phyloP scores from a whole-genome alignment of 148 eudicot genomes.

The Arbutus unedo region DNA sequence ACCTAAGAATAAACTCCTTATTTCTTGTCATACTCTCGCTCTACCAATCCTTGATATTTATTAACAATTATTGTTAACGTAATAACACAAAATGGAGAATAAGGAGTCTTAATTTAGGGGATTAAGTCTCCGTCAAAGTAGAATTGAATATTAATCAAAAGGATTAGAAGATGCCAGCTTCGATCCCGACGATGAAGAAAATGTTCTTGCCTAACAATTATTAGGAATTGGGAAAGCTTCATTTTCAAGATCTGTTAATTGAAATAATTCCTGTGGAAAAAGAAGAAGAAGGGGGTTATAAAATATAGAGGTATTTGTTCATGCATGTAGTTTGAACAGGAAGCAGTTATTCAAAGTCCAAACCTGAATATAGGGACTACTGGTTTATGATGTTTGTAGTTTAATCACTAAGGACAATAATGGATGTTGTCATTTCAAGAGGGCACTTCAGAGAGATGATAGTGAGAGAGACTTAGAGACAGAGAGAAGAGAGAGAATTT shows the following conservation, averaged over 20 bases:
- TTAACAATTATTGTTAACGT: no score
- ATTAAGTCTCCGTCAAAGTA: neutral
- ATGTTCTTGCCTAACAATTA: constrained; percentile 30
- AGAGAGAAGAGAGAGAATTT: neutral
- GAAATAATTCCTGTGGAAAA: neutral
- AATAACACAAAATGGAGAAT: no score
- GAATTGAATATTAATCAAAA: neutral
- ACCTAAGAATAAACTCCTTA: no score
- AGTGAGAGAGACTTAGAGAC: neutral
- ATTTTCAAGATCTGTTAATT: constrained; percentile 34
- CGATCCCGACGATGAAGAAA: constrained; percentile 23
- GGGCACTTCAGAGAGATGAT: constrained; percentile 9
- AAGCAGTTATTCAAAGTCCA: constrained; percentile 57
- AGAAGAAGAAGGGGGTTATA: neutral
- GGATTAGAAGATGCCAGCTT: neutral
- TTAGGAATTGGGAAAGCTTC: constrained; percentile 28
- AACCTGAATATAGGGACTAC: constrained; percentile 54
- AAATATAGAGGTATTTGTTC: neutral
- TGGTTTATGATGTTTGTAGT: neutral
- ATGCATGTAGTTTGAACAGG: constrained; percentile 59
- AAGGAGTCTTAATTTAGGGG: neutral
- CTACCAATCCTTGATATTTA: no score
- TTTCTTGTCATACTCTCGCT: no score
- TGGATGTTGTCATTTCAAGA: constrained; percentile 8
- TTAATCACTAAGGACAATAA: constrained; percentile 7